Conservation (phyloP, 345 rosid species). For the Eucalyptus pumila region DNA sequence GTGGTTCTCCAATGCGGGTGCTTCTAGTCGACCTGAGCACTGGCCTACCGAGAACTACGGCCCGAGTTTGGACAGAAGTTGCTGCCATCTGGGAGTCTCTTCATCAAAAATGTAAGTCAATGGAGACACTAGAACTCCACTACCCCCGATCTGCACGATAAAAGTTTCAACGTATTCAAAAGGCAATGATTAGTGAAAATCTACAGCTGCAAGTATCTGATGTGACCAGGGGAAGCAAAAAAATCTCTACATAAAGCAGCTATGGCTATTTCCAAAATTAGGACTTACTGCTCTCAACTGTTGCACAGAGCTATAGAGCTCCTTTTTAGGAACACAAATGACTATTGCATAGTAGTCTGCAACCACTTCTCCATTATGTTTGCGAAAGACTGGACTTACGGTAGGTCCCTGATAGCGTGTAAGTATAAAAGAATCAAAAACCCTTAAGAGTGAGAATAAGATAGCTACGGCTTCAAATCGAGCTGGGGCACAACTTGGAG, state of each 20-base stretch:
- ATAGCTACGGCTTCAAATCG: too few relatives aligned
- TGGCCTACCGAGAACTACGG: too few relatives aligned
- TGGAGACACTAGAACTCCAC: too few relatives aligned
- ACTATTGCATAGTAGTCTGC: constrained; percentile 73
- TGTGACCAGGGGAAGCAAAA: not conserved
- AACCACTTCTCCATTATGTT: constrained; percentile 32
- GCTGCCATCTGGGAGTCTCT: too few relatives aligned
- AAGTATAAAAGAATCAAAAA: too few relatives aligned
- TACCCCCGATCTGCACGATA: too few relatives aligned
- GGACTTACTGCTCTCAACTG: constrained; percentile 73
- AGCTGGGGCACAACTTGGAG: too few relatives aligned
- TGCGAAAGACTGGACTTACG: constrained; percentile 71
- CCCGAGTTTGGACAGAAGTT: too few relatives aligned
- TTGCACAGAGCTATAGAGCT: constrained; percentile 69
- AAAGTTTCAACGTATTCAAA: not conserved
- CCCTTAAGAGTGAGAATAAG: too few relatives aligned
- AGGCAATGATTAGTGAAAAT: not conserved
- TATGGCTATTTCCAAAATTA: not conserved
- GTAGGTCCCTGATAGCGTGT: constrained; percentile 18
- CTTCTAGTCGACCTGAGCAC: too few relatives aligned
- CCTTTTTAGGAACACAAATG: constrained; percentile 78
- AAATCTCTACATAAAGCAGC: not conserved
- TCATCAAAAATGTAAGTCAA: too few relatives aligned
- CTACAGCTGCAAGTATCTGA: not conserved
- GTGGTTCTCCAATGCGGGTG: too few relatives aligned